Percentiles rank a stretch among this genome's conserved stretches.
Conservation (phyloP, 257 asterid species). For the Cordia subcordata region DNA sequence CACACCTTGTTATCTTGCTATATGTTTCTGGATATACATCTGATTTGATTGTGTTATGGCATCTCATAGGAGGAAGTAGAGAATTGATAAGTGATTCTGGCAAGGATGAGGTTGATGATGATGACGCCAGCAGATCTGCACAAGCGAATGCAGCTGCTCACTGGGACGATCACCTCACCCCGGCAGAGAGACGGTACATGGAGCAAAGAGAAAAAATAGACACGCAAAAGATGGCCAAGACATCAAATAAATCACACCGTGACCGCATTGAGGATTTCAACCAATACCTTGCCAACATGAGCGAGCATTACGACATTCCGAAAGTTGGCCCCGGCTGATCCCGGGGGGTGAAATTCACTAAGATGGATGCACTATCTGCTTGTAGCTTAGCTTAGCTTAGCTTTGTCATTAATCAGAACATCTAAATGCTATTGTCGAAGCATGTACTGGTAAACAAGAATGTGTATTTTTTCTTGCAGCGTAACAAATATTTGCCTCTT, state of each 20-base stretch:
- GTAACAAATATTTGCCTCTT: too few species aligned
- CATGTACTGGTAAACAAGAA: too few species aligned
- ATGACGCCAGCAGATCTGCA: conserved; percentile 33
- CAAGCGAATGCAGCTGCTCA: conserved; percentile 35
- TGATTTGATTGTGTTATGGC: not conserved
- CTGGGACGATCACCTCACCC: conserved; percentile 71
- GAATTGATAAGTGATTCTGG: conserved; percentile 28
- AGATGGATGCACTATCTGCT: too few species aligned
- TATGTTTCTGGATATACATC: not conserved
- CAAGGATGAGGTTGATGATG: conserved; percentile 47
- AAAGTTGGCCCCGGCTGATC: conserved; percentile 94
- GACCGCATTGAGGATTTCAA: conserved; percentile 94
- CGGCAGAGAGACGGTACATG: conserved; percentile 91
- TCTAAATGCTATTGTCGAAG: too few species aligned
- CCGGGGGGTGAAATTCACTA: too few species aligned
- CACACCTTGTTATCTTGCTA: too few species aligned
- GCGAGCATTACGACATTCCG: conserved; percentile 97
- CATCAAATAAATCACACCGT: conserved; percentile 83
- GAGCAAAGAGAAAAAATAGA: conserved; percentile 77
- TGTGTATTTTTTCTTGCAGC: too few species aligned
- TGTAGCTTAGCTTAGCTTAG: not conserved
- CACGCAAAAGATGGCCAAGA: conserved; percentile 73
- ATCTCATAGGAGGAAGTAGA: conserved; percentile 39
- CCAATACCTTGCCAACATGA: conserved; percentile 95
- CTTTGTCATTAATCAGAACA: not conserved